Evolutionary conservation across 345 rosid genomes (phyloP), one percentile per base, ranked within the genome.

Genomic region (Schrenkiella parvula): DNA sequence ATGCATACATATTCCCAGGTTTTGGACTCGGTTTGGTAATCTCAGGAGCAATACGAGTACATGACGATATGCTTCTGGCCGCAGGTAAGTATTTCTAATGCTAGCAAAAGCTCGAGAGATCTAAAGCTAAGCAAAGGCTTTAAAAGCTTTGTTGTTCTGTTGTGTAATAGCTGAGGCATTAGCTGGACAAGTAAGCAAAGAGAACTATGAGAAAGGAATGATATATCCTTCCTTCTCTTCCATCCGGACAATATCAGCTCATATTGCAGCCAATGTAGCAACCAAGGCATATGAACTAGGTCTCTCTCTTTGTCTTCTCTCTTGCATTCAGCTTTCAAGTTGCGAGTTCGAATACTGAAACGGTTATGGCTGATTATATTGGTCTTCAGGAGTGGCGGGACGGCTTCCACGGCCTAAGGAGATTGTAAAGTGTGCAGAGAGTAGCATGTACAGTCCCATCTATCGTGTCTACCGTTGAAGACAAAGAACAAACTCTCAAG

Each of bases 261-360:
- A 80, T 17, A 95, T 95, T n/a, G 99, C 99, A 38, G 96, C 97
- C 53, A 82, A 76, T n/a, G 98, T 90, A 8, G 99, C 97, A 67
- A 87, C 88, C 6, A 95, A 92, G 80, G 98, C 93, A 4, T 95
- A 95, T 54, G 96, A 95, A 71, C 92, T 90, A 14, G 97, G 98
- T 93, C 43, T 54, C 32, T 42, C 12, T 66, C 18, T 10, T 18
- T 3, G 0, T 4, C 5, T 0, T n/a, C 38, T 35, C 60, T 22
- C 13, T 35, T 1, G 9, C 3, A 8, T 12, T 59, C 19, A 13
- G 18, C 14, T 26, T 22, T 31, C n/a, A 9, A 32, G 25, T 17
- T 41, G 14, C 8, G 51, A 25, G 12, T 51, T 23, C n/a, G 15
- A 37, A 3, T 68, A 43, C 21, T 23, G 28, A 42, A 8, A 11